Conservation (phyloP, 768 basidiomycete species). For the Leccinum variicolor region DNA sequence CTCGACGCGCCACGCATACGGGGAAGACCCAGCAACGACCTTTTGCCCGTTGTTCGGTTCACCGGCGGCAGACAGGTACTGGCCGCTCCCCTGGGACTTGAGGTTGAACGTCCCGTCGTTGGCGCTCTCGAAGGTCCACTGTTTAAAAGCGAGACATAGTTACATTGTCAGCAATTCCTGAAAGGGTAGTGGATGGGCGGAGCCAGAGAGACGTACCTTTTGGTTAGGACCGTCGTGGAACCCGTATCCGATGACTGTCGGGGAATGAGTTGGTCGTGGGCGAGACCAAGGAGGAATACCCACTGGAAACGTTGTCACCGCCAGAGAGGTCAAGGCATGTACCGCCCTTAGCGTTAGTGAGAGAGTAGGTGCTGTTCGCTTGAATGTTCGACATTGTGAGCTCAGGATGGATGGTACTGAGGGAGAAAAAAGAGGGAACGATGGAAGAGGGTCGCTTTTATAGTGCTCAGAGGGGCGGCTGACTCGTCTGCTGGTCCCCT, state of each 20-base stretch:
- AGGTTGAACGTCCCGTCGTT: conserved; percentile 36
- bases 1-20: conserved; percentile 50
- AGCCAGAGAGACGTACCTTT: conserved; percentile 30
- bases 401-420: not conserved
- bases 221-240: conserved; percentile 47
- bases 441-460: not conserved
- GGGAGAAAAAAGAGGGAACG: not conserved
- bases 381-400: conserved; percentile 25
- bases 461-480: not conserved
- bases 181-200: not conserved
- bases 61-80: conserved; percentile 40
- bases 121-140: conserved; percentile 46
- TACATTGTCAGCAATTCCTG: not conserved
- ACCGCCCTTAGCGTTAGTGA: conserved; percentile 49
- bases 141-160: not conserved
- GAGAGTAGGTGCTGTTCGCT: conserved; percentile 38
- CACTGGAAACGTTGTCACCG: conserved; percentile 45
- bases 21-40: conserved; percentile 35
- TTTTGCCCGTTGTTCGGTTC: conserved; percentile 34
- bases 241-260: conserved; percentile 48
- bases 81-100: conserved; percentile 38
- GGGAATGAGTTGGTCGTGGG: not conserved
- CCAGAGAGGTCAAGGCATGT: conserved; percentile 58
- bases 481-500: not conserved
- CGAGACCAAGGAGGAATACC: conserved; percentile 10